A percentile compares a stretch with the other conserved stretches of the same genome.
Conservation (phyloP, 2,329 filamentous ascomycete species). For the Trichoderma sp. region DNA sequence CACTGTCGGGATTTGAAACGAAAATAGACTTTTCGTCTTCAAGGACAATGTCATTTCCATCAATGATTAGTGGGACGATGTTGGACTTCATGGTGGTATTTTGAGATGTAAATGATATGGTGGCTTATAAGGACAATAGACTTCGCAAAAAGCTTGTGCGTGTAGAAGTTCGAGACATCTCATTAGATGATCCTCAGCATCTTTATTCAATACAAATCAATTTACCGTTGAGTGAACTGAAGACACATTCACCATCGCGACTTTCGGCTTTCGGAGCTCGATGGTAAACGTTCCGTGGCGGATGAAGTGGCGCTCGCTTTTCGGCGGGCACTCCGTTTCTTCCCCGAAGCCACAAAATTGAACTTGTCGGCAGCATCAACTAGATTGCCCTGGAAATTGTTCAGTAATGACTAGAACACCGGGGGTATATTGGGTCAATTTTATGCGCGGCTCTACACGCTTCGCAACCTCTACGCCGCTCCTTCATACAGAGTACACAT, state of each 20-base stretch:
- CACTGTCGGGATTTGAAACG: conserved; percentile 6
- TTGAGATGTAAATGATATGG: background rate
- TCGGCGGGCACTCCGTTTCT: background rate
- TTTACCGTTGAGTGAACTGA: background rate
- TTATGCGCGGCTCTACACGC: background rate
- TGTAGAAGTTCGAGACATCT: background rate
- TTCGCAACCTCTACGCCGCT: background rate
- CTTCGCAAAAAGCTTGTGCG: background rate
- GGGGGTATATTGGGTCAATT: background rate
- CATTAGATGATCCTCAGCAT: background rate
- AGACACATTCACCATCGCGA: background rate
- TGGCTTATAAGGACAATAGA: background rate
- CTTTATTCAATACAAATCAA: background rate
- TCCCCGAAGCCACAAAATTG: background rate
- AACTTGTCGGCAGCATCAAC: background rate
- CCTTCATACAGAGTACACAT: background rate
- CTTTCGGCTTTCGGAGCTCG: background rate
- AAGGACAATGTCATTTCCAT: conserved; percentile 11
- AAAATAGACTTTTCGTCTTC: background rate
- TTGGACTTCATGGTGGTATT: background rate
- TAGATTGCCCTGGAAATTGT: background rate
- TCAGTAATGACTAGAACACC: background rate
- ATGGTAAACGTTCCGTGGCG: background rate
- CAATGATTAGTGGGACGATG: conserved; percentile 17
- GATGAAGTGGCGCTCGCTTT: background rate